phyloP scores from a whole-genome alignment of 495 filamentous ascomycete species.

The Entonaema liquescens region DNA sequence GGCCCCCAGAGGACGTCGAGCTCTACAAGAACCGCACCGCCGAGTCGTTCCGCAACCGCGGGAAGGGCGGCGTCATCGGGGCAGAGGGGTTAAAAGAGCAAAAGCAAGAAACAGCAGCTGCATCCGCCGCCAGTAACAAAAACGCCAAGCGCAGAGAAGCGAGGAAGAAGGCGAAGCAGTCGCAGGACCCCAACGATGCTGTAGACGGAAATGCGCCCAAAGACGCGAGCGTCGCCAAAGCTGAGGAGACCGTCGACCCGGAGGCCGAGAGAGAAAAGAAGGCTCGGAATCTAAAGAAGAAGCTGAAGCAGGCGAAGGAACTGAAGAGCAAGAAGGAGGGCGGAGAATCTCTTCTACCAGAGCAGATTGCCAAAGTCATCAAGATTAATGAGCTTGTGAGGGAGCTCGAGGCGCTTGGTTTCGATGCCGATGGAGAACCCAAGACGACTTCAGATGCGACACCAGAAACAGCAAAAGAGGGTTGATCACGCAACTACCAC shows the following conservation, averaged over 20 bases:
- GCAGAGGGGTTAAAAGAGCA: slow-evolving; percentile 71
- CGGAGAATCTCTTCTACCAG: slow-evolving; percentile 82
- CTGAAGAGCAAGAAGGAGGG: slow-evolving; percentile 89
- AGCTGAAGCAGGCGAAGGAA: slow-evolving; percentile 90
- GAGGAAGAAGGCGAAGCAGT: slow-evolving; percentile 82
- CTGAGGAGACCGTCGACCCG: slow-evolving; percentile 61
- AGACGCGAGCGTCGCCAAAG: slow-evolving; percentile 35
- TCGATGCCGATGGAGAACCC: slow-evolving; percentile 69
- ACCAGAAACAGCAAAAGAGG: slow-evolving; percentile 28
- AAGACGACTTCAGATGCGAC: slow-evolving; percentile 31
- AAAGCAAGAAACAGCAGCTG: slow-evolving; percentile 50
- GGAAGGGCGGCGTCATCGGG: slow-evolving; percentile 78
- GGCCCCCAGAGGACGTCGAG: slow-evolving; percentile 94
- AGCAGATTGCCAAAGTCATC: slow-evolving; percentile 97
- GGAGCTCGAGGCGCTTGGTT: slow-evolving; percentile 86
- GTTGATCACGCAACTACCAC: slow-evolving; percentile 2
- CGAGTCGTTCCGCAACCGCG: slow-evolving; percentile 83
- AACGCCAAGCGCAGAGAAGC: slow-evolving; percentile 95
- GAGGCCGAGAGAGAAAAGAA: slow-evolving; percentile 91
- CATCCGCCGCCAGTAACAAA: slow-evolving; percentile 73
- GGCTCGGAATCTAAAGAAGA: slow-evolving; percentile 93
- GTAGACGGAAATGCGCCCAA: slow-evolving; percentile 48
- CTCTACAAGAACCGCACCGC: slow-evolving; percentile 94
- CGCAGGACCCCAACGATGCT: neutral
- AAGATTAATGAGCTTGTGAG: slow-evolving; percentile 93